These are phyloP conservation scores for Leucosporidium yakuticum DNA, from an alignment of 768 basidiomycete species.

Conservation along the genomic window DNA sequence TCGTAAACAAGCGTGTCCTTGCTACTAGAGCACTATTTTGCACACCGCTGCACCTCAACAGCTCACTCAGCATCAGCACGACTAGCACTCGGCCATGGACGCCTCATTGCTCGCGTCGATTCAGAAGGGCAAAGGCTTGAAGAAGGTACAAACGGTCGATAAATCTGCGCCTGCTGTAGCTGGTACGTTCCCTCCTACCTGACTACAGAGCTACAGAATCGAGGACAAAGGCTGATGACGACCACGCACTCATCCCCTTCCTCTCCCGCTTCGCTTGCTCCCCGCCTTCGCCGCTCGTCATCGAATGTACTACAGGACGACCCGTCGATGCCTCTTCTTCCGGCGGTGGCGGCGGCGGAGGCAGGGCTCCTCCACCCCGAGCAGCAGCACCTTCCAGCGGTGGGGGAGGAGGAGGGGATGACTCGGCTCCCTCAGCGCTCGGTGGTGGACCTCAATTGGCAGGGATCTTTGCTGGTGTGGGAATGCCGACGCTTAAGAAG, in stretches of 20 bases:
- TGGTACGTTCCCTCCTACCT: slow-evolving; percentile 10
- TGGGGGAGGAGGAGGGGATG: background rate
- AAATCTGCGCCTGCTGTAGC: background rate
- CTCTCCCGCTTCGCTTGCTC: background rate
- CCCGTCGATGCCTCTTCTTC: slow-evolving; percentile 2
- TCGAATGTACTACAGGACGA: background rate
- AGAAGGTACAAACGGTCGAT: slow-evolving; percentile 30
- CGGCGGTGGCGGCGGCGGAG: background rate
- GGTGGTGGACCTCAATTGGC: slow-evolving; percentile 21
- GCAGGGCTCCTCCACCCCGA: slow-evolving; percentile 4
- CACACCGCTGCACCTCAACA: no score
- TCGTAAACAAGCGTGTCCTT: no score
- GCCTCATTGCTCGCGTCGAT: slow-evolving; percentile 21
- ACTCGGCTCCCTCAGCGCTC: background rate
- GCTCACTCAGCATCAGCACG: no score
- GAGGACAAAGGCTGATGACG: no score
- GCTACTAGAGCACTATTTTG: no score
- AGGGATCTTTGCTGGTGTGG: slow-evolving; percentile 34
- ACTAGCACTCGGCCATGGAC: slow-evolving; percentile 17
- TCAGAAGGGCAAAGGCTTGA: slow-evolving; percentile 32
- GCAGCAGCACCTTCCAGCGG: background rate
- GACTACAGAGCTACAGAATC: background rate
- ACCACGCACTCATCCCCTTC: background rate
- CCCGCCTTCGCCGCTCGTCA: background rate
- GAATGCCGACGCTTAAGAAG: slow-evolving; percentile 35